Conservation (phyloP, 768 basidiomycete species). For the Termitomyces sp. region DNA sequence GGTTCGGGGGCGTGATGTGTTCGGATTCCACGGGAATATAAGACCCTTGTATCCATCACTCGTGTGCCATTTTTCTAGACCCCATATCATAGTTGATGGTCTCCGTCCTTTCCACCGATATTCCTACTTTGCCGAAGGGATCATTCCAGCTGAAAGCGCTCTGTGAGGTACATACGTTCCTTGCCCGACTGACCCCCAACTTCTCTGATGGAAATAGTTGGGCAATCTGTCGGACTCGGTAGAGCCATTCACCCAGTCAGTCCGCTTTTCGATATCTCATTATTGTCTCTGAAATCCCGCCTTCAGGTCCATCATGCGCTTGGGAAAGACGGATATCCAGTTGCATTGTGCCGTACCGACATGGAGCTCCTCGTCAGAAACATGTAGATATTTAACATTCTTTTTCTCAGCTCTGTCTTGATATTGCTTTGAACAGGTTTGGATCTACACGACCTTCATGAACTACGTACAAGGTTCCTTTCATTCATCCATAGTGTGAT, state of each 20-base stretch:
- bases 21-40: constrained; percentile 6
- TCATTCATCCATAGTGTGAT: constrained; percentile 60
- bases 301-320: constrained; percentile 40
- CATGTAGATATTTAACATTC: constrained; percentile 36
- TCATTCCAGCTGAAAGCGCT: constrained; percentile 18
- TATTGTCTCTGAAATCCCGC: not conserved
- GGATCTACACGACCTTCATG: constrained; percentile 66
- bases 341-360: constrained; percentile 66
- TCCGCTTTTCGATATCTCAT: constrained; percentile 1
- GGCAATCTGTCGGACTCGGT: constrained; percentile 52
- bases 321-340: constrained; percentile 42
- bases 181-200: not conserved
- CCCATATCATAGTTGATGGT: constrained; percentile 14
- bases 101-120: constrained; percentile 18
- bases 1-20: constrained; percentile 23
- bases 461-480: constrained; percentile 55
- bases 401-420: not conserved
- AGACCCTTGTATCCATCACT: constrained; percentile 13
- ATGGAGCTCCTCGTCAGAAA: constrained; percentile 52
- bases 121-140: constrained; percentile 18
- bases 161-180: constrained; percentile 28
- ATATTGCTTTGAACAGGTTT: constrained; percentile 30
- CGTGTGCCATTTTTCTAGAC: constrained; percentile 19
- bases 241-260: constrained; percentile 56
- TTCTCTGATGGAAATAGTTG: constrained; percentile 28